Evolutionary conservation across 441 rosid species (phyloP), one percentile per base, ranked within the genome.

Genomic region (Erodium moschatum): DNA sequence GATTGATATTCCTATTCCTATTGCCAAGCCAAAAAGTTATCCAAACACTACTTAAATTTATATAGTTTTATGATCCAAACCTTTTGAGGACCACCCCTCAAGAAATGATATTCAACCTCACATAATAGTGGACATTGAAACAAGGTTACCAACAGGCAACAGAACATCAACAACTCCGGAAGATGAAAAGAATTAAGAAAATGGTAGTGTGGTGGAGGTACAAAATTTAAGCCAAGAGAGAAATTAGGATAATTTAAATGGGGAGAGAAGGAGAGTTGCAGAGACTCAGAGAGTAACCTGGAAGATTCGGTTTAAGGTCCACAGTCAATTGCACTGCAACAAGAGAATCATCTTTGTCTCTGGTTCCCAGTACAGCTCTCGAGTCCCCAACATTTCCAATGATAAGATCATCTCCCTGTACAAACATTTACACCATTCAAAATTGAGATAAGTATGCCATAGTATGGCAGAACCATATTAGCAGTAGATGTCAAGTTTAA

Each of bases 281-380:
- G 27, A 24, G 27, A 24, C 27, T 24, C 27, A 24, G 27, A 24
- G 27, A 24, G 27, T 24, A 63, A 93, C 98, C 96, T 84, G 97
- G 98, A 83, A 91, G 94, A 78, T 89, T 87, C 65, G 97, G 97
- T 79, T 89, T 94, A 38, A 88, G 97, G 86, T 94, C 98, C 72
- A 87, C 86, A 46, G 97, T 94, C 83, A 94, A 75, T 79, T 91
- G 98, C 73, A 88, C 85, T n/a, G 97, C 91, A 81, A 76, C 69
- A 69, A 91, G 89, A 69, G 80, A 80, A 72, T 84, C 78, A 12
- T 88, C 86, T 66, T 77, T 76, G 79, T 84, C 93, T 76, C 96
- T 82, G n/a, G 83, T 87, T 68, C 92, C 97, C 67, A 94, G 64
- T 18, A 91, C 84, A 19, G 97, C 98, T 84, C 97, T 86, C 5